Evolutionary conservation across 345 rosid genomes (phyloP), one percentile per base, ranked within the genome.

Genomic region (Limnanthes douglasii): DNA sequence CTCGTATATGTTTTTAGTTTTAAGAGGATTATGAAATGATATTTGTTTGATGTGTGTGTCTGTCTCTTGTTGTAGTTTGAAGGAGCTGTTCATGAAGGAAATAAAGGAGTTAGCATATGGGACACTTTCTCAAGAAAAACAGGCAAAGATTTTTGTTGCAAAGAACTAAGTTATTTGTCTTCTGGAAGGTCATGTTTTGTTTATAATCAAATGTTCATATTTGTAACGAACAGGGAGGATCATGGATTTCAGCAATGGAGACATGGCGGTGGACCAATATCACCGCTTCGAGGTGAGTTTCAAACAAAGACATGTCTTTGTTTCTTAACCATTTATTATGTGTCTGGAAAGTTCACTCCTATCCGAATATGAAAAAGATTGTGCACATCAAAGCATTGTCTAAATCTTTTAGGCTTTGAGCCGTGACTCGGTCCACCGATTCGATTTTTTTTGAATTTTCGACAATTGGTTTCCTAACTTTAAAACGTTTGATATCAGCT

Each of bases 221-320:
- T 45, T 30, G 27, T 39, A 2, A 39, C 58, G 8, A 9, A 32
- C 63, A 82, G 95, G 95, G 19, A 88, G 61, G 62, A 88, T 88
- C 40, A 13, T 83, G 56, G 97, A 88, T 54, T 79, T 83, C 55
- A 88, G 97, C 80, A 79, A 76, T 83, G 97, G 93, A 43, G 93
- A 88, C 53, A 72, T 62, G 1, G 66, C 95, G 1, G 93, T 83
- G 6, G 97, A 88, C 72, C 97, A 83, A 34, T 88, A 83, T 61
- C 93, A 83, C 44, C 50, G 93, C 21, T 79, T 64, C 39, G 61
- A 73, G 73, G 95, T 83, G 54, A 53, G 48, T 37, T 37, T 38
- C 19, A 43, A 54, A 27, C 9, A 25, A 13, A 35, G 22, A 27
- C 11, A 2, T 2, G 8, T 26, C 6, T 26, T 26, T 41, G 37